Evolutionary conservation across 345 rosid genomes (phyloP).

Genomic region (Salix arbutifolia): DNA sequence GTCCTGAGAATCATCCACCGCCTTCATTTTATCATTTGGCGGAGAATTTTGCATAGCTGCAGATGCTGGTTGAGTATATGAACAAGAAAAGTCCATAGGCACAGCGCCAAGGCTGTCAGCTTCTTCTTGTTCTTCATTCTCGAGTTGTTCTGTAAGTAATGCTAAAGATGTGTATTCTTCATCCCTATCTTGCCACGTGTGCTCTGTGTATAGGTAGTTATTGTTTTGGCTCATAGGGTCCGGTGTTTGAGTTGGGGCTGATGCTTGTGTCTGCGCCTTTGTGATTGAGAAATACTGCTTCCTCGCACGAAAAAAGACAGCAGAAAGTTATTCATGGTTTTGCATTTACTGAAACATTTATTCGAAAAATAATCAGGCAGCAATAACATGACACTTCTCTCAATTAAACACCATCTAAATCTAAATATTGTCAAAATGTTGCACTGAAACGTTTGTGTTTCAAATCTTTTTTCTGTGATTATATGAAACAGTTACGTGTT

Average conservation of each 20-base stretch:
- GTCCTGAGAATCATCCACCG: slow-evolving; percentile 4
- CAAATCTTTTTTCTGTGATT: not conserved
- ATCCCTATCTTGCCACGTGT: slow-evolving; percentile 26
- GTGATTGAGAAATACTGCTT: slow-evolving; percentile 54
- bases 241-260: slow-evolving; percentile 6
- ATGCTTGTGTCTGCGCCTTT: slow-evolving; percentile 21
- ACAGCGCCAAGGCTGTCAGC: slow-evolving; percentile 12
- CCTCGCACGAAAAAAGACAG: not conserved
- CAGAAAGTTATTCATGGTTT: not conserved
- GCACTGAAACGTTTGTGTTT: not conserved
- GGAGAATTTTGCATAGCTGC: not conserved
- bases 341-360: not conserved
- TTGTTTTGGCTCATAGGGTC: not conserved
- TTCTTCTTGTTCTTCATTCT: slow-evolving; percentile 30
- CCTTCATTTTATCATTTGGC: not conserved
- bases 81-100: slow-evolving; percentile 11
- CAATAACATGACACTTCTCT: not conserved
- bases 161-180: slow-evolving; percentile 56
- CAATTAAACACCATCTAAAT: not conserved
- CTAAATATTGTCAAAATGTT: too few relatives aligned
- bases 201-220: not conserved
- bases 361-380: not conserved
- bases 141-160: slow-evolving; percentile 47
- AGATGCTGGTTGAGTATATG: not conserved
- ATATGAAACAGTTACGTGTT: not conserved